Conservation (phyloP, 768 basidiomycete genomes). For the Ephemerocybe angulata region DNA sequence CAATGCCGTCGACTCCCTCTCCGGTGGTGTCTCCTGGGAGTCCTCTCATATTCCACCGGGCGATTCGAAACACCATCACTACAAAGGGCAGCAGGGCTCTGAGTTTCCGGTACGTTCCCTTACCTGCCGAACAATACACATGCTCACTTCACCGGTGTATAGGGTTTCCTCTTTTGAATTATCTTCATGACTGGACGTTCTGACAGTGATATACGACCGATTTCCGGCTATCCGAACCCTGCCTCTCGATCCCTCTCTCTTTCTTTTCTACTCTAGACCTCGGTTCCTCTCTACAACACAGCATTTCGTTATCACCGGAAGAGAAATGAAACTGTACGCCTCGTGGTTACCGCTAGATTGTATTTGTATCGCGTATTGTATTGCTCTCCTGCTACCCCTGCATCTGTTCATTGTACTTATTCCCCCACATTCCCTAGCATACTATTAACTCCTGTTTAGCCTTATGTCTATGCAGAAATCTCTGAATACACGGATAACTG, state of each 20-base stretch:
- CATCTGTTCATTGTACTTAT: neutral
- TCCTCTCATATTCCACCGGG: constrained; percentile 15
- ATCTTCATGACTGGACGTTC: neutral
- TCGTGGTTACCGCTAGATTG: neutral
- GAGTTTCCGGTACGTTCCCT: constrained; percentile 26
- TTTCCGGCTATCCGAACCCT: neutral
- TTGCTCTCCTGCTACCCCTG: neutral
- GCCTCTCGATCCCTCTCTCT: neutral
- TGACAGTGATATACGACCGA: neutral
- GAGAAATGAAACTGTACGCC: neutral
- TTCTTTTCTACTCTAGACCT: no score
- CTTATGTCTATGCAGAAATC: neutral
- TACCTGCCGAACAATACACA: neutral
- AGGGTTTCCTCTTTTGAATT: constrained; percentile 2
- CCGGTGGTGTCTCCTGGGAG: constrained; percentile 31
- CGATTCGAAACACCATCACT: constrained; percentile 24
- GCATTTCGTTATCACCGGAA: neutral
- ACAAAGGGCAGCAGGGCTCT: constrained; percentile 28
- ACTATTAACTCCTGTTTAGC: no score
- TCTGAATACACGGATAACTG: neutral
- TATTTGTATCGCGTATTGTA: neutral
- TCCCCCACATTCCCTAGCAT: neutral
- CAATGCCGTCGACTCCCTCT: constrained; percentile 15
- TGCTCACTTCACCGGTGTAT: constrained; percentile 6
- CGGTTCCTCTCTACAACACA: neutral